Conservation (phyloP, 129 eudicot species). For the Tagetes patula region DNA sequence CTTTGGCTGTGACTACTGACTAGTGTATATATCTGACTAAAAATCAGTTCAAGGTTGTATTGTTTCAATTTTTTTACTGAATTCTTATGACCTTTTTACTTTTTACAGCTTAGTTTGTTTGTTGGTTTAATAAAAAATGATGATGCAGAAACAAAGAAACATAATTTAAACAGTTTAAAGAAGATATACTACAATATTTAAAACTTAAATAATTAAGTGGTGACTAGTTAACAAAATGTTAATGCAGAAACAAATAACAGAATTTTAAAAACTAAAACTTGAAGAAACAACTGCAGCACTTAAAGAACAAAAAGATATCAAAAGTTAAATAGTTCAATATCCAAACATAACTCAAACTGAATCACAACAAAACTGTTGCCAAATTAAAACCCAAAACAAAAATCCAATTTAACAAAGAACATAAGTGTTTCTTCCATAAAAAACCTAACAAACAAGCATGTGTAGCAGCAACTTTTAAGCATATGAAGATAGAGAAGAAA, state of each 20-base stretch:
- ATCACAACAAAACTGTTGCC: conserved; percentile 18
- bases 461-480: conserved; percentile 14
- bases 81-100: no score
- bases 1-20: no score
- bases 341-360: neutral
- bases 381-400: neutral
- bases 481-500: neutral
- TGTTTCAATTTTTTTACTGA: no score
- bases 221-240: no score
- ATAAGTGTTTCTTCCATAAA: conserved; percentile 19
- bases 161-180: no score
- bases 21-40: no score
- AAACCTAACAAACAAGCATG: conserved; percentile 20
- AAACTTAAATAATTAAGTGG: no score
- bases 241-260: neutral
- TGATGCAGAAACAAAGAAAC: no score
- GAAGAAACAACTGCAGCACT: neutral
- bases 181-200: no score
- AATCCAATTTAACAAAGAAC: conserved; percentile 3
- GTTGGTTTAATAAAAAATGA: no score
- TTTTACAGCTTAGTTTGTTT: no score
- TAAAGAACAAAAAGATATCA: neutral
- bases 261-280: neutral
- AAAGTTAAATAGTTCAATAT: neutral
- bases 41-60: no score